A percentile compares a stretch with the other conserved stretches of the same genome.
Conservation (phyloP, 345 rosid species). For the Cardamine resedifolia region DNA sequence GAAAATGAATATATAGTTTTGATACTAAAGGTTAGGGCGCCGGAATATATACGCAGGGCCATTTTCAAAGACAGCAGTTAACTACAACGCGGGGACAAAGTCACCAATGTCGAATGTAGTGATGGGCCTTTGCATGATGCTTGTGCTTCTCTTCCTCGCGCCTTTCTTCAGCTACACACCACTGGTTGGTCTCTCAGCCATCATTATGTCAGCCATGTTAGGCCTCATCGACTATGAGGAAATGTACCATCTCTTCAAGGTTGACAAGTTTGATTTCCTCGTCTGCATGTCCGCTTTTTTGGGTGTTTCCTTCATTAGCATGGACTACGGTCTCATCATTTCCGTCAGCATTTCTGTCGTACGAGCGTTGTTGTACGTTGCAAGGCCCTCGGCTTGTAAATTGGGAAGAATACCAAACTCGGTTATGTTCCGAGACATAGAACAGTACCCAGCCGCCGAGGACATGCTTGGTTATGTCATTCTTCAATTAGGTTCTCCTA, state of each 20-base stretch:
- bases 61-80: conserved; percentile 92
- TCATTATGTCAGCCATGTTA: conserved; percentile 88
- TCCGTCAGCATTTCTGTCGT: conserved; percentile 72
- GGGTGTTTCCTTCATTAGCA: conserved; percentile 74
- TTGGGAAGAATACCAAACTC: conserved; percentile 67
- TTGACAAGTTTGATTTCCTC: conserved; percentile 76
- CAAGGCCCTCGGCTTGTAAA: conserved; percentile 77
- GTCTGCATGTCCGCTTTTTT: conserved; percentile 79
- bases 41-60: too few relatives aligned
- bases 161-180: conserved; percentile 89
- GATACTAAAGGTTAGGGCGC: too few relatives aligned
- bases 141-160: conserved; percentile 72
- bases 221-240: conserved; percentile 76
- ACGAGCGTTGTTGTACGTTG: conserved; percentile 66
- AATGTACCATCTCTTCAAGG: conserved; percentile 60
- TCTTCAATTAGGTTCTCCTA: conserved; percentile 84
- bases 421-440: conserved; percentile 55
- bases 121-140: conserved; percentile 85
- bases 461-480: conserved; percentile 51
- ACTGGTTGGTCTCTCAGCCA: conserved; percentile 80
- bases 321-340: conserved; percentile 78
- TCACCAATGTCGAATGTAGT: conserved; percentile 78
- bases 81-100: conserved; percentile 70
- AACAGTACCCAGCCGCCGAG: conserved; percentile 60
- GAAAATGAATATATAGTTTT: too few relatives aligned